Base-by-base conservation (phyloP, 116 monocot genomes). In the Cymodocea nodosa region DNA sequence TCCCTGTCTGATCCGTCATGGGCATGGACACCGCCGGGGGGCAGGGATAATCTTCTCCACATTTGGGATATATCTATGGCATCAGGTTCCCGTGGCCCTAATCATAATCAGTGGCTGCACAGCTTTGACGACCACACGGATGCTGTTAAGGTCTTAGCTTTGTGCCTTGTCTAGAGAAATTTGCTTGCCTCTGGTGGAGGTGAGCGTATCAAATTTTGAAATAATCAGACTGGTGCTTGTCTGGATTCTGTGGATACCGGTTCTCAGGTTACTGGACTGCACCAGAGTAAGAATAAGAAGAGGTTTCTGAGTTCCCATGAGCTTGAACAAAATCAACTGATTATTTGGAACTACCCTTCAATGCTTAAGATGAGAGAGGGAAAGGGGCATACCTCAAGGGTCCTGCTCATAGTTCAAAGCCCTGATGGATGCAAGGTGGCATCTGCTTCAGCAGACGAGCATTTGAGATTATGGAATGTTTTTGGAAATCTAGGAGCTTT, bases 351-450 rank as follows among this genome's bases (percentile, higher is more conserved):
- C 30, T 80, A 80, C 52, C 80, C 76, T 0, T 75, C 76, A 0
- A 71, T 80, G 80, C 59, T 52, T 37, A 71, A 65, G 76, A 52
- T 80, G 24, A 59, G 68, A 14, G 75, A 76, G 59, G 72, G 75
- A 15, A 64, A 30, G 1, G 80, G 80, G 0, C 80, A 76, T 59
- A 80, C 80, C 18, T 80, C 80, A 35, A 59, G 76, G 35, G 76
- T 76, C 44, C 69, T 81, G 0, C 70, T 49, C 70, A 81, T 81
- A 73, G 68, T 55, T 15, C 24, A 70, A 70, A 75, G 75, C 35
- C 80, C 80, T 25, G 64, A 80, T 65, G 76, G 71, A 12, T 76
- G 72, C 64, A 80, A 71, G 8, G 80, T 80, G 15, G 80, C 71
- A 50, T 75, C 80, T 37, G 71, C 68, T 17, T 51, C 52, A 5